phyloP scores from a whole-genome alignment of 768 basidiomycete genomes.

The Leccinum disarticulatum region DNA sequence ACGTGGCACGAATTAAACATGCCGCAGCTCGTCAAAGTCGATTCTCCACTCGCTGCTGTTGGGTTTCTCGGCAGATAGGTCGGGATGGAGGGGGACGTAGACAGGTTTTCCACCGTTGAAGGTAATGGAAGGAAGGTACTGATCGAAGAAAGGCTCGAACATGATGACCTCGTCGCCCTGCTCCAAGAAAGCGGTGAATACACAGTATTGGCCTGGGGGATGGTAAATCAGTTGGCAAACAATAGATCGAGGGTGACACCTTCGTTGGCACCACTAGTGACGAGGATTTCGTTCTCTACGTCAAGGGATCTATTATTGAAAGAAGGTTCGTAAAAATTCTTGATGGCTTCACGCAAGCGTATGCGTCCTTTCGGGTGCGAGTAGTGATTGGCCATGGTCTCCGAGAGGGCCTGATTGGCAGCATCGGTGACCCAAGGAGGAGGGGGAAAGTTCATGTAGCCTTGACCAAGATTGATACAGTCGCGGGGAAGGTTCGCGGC shows the following conservation, averaged over 20 bases:
- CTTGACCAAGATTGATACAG: constrained; percentile 94
- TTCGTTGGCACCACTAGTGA: constrained; percentile 97
- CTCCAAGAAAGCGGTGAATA: constrained; percentile 89
- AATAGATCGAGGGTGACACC: constrained; percentile 43
- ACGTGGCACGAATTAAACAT: constrained; percentile 13
- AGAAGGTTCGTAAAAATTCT: constrained; percentile 68
- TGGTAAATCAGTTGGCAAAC: constrained; percentile 3
- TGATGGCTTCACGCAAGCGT: constrained; percentile 86
- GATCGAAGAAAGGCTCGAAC: constrained; percentile 98
- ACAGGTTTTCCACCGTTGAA: constrained; percentile 94
- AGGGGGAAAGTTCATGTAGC: constrained; percentile 92
- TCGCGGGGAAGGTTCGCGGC: constrained; percentile 85
- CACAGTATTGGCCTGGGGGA: constrained; percentile 77
- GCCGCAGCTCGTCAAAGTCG: constrained; percentile 87
- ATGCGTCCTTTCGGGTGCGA: constrained; percentile 89
- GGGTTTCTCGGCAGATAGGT: constrained; percentile 48
- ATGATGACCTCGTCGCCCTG: constrained; percentile 96
- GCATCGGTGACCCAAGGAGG: constrained; percentile 77
- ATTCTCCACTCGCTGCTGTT: constrained; percentile 84
- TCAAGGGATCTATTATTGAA: constrained; percentile 71
- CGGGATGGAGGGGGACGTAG: constrained; percentile 93
- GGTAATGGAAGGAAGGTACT: constrained; percentile 88
- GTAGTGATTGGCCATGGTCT: constrained; percentile 76
- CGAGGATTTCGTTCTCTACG: constrained; percentile 84
- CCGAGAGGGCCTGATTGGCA: constrained; percentile 64